A percentile compares a stretch with the other conserved stretches of the same genome.
These are phyloP conservation scores for Solanum etuberosum DNA, from an alignment of 257 asterid genomes.

Conservation along the genomic window DNA sequence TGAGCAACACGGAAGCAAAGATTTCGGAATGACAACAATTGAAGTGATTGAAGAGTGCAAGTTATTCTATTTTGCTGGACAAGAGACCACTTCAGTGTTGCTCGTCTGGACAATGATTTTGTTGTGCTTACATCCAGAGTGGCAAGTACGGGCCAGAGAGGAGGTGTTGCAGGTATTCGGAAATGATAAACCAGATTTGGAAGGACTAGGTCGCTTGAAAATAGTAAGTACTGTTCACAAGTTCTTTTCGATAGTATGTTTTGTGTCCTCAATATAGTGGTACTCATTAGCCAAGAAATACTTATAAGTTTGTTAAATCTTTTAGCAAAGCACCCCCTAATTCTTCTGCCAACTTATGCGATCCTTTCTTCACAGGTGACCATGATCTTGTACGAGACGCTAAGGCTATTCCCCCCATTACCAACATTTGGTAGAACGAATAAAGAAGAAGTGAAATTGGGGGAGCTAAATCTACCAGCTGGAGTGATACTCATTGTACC, in stretches of 20 bases:
- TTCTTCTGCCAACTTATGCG: neutral
- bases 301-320: neutral
- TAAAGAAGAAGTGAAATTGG: constrained; percentile 3
- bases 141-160: constrained; percentile 27
- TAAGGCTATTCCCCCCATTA: constrained; percentile 24
- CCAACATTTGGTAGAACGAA: neutral
- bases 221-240: constrained; percentile 8
- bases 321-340: neutral
- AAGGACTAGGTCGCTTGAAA: constrained; percentile 19
- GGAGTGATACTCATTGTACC: constrained; percentile 6
- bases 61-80: constrained; percentile 46
- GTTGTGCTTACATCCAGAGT: constrained; percentile 3
- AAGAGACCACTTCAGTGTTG: constrained; percentile 43
- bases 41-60: constrained; percentile 41
- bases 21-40: neutral
- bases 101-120: constrained; percentile 50
- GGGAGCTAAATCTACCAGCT: constrained; percentile 7
- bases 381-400: constrained; percentile 11
- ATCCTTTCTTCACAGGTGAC: neutral
- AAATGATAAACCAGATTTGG: constrained; percentile 9
- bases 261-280: neutral
- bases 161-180: constrained; percentile 26
- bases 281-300: neutral
- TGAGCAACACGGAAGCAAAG: neutral
- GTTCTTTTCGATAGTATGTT: neutral